These are phyloP conservation scores for Xeromyces bisporus DNA, from an alignment of 495 filamentous ascomycete genomes.

Conservation along the genomic window DNA sequence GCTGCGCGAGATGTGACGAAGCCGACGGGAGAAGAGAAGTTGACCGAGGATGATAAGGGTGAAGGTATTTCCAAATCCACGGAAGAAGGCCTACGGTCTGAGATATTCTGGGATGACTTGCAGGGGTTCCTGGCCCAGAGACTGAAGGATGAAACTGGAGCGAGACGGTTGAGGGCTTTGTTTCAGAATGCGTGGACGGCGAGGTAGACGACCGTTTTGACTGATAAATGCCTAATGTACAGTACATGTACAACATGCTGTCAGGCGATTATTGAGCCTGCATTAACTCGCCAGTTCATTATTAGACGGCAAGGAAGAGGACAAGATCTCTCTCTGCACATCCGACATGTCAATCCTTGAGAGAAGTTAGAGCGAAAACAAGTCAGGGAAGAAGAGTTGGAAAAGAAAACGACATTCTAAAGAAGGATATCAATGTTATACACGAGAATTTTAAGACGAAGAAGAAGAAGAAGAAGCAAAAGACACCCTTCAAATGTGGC, in stretches of 20 bases:
- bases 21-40: conserved; percentile 3
- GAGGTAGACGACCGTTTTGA: conserved; percentile 4
- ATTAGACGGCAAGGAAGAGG: too few relatives aligned
- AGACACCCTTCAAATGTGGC: too few relatives aligned
- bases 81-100: conserved; percentile 41
- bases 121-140: conserved; percentile 63
- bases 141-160: conserved; percentile 52
- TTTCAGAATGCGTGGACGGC: conserved; percentile 56
- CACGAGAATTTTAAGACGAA: too few relatives aligned
- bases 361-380: too few relatives aligned
- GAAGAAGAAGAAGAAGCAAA: too few relatives aligned
- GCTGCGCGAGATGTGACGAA: conserved; percentile 15
- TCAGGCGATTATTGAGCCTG: too few relatives aligned
- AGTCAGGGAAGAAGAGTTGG: too few relatives aligned
- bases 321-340: too few relatives aligned
- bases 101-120: conserved; percentile 80
- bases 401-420: too few relatives aligned
- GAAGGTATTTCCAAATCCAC: conserved; percentile 40
- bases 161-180: conserved; percentile 40
- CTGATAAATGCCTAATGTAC: background rate
- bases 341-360: too few relatives aligned
- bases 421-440: too few relatives aligned
- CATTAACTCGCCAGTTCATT: too few relatives aligned
- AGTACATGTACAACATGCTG: background rate
- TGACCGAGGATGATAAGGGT: conserved; percentile 2